phyloP scores from a whole-genome alignment of 176 grass and related monocot species.

The Echinochloa phyllopogon region DNA sequence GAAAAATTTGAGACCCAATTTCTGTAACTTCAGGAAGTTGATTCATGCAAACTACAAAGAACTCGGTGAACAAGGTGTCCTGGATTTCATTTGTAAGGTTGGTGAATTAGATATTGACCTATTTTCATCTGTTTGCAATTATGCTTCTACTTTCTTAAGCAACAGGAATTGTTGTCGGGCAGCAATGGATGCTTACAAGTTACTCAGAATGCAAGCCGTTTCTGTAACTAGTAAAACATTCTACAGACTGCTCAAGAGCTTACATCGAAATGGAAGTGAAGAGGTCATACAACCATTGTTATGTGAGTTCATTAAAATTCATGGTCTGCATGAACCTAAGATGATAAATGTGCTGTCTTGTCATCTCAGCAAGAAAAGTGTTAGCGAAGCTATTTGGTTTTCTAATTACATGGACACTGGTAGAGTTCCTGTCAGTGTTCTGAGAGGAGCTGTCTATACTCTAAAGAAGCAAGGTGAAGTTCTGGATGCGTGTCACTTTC shows the following conservation, averaged over 20 bases:
- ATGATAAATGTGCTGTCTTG: slow-evolving; percentile 69
- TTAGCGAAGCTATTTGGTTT: slow-evolving; percentile 65
- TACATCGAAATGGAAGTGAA: slow-evolving; percentile 63
- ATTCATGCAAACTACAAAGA: slow-evolving; percentile 64
- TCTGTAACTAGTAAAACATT: slow-evolving; percentile 68
- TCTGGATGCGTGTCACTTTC: slow-evolving; percentile 70
- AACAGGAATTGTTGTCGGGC: slow-evolving; percentile 52
- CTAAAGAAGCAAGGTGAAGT: slow-evolving; percentile 78
- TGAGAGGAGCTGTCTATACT: slow-evolving; percentile 60
- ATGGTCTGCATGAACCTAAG: slow-evolving; percentile 66
- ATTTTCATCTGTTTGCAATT: slow-evolving; percentile 70
- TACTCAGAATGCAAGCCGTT: slow-evolving; percentile 56
- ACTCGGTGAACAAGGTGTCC: slow-evolving; percentile 56
- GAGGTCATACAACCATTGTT: slow-evolving; percentile 54
- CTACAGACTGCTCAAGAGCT: slow-evolving; percentile 64
- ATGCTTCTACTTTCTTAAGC: slow-evolving; percentile 75
- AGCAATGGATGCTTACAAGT: slow-evolving; percentile 68
- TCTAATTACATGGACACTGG: slow-evolving; percentile 49
- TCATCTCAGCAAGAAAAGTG: slow-evolving; percentile 61
- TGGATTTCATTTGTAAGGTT: slow-evolving; percentile 65
- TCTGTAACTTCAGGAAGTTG: slow-evolving; percentile 58
- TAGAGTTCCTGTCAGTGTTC: slow-evolving; percentile 56
- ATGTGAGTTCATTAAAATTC: slow-evolving; percentile 69
- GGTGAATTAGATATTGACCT: slow-evolving; percentile 53
- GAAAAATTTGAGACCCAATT: slow-evolving; percentile 51